Conservation (phyloP, 2,329 filamentous ascomycete genomes). For the Sclerotinia trifoliorum region DNA sequence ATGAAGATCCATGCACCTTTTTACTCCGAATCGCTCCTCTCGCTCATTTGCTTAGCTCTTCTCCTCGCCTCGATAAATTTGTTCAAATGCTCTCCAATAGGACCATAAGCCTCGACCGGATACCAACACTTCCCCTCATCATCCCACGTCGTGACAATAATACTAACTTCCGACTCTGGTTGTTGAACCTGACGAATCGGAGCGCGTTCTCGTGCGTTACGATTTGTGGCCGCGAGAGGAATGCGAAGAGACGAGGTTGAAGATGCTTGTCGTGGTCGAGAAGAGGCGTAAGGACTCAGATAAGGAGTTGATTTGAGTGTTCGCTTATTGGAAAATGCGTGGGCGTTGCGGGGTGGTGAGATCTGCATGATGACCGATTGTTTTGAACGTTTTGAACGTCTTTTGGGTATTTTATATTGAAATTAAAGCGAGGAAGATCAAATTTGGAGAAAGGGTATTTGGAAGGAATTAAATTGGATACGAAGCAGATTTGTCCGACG, state of each 20-base stretch:
- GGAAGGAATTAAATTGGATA: not conserved
- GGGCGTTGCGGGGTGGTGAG: slow-evolving; percentile 22
- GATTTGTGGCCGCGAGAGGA: slow-evolving; percentile 2
- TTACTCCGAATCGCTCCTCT: slow-evolving; percentile 9
- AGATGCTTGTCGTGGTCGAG: slow-evolving; percentile 17
- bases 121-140: slow-evolving; percentile 24
- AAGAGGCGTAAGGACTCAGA: slow-evolving; percentile 1
- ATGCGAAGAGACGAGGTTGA: slow-evolving; percentile 16
- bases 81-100: slow-evolving; percentile 22
- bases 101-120: slow-evolving; percentile 23
- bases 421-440: not conserved
- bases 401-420: not conserved
- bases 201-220: slow-evolving; percentile 18
- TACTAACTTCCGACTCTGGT: slow-evolving; percentile 24
- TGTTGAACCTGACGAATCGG: slow-evolving; percentile 18
- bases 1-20: not conserved
- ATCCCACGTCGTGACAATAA: slow-evolving; percentile 25
- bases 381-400: not conserved
- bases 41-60: slow-evolving; percentile 16
- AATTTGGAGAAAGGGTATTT: not conserved
- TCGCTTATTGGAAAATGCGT: slow-evolving; percentile 22
- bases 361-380: slow-evolving; percentile 20
- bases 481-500: slow-evolving; percentile 6
- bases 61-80: slow-evolving; percentile 22
- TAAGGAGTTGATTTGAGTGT: slow-evolving; percentile 10